Base-by-base conservation (phyloP, 1,284 basidiomycete species). In the Ceratobasidium sp. region DNA sequence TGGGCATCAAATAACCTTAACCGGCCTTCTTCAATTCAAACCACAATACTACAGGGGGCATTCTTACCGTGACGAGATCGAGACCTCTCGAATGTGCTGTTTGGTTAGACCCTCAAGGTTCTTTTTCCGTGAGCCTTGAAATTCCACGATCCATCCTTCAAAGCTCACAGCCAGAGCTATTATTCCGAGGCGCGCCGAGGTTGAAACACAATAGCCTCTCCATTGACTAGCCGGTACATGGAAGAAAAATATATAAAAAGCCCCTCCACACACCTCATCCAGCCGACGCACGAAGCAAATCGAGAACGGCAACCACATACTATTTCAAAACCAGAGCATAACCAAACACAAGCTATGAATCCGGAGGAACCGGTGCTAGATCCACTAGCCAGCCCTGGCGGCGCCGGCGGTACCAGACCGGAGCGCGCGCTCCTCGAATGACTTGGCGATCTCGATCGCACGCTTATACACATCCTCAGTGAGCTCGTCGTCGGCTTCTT, bases 301-400 rank as follows among this genome's bases (percentile, higher is more conserved):
- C 54, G 41, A 54, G 41, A 43, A 48, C 61, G 46, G 39, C 65
- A 37, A 53, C 41, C 16, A 43, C 41, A 19, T 22, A 37, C 29
- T 34, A 58, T 16, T 31, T 16, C 8, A 63, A 63, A 62, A 43
- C n/a, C n/a, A n/a, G n/a, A n/a, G n/a, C n/a, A n/a, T n/a, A n/a
- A n/a, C n/a, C n/a, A n/a, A n/a, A n/a, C n/a, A n/a, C n/a, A n/a
- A n/a, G n/a, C n/a, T n/a, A n/a, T n/a, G n/a, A n/a, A n/a, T n/a
- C n/a, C n/a, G n/a, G n/a, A n/a, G n/a, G n/a, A n/a, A n/a, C n/a
- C n/a, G n/a, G n/a, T n/a, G 9, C 74, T 74, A 76, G 68, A 76
- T 75, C 76, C 76, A 76, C n/a, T 58, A 19, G 54, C 76, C 76
- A 27, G 73, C 68, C 53, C 66, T 74, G 43, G 59, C 74, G 54